A percentile compares a stretch with the other conserved stretches of the same genome.
Evolutionary conservation across 257 asterid genomes (phyloP).

Genomic region (Capsicum pubescens): DNA sequence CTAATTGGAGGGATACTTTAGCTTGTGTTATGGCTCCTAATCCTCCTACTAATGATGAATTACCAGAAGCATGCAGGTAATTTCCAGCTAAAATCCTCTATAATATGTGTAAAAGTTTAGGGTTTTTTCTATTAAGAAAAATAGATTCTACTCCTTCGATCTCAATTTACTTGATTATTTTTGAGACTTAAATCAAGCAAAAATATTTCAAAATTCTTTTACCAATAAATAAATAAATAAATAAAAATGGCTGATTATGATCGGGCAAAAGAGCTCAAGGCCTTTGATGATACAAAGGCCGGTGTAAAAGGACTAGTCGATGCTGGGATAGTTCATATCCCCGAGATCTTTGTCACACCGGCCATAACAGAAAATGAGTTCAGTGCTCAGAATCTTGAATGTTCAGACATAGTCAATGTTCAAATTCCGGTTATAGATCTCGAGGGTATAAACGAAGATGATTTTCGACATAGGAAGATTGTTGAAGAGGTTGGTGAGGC

Average conservation of each 20-base stretch:
- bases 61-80: conserved; percentile 28
- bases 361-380: background rate
- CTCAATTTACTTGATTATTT: no score
- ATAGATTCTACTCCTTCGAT: no score
- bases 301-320: conserved; percentile 35
- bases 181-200: no score
- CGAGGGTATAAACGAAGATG: background rate
- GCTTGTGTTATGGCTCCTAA: conserved; percentile 30
- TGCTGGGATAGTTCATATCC: conserved; percentile 23
- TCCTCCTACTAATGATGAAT: conserved; percentile 28
- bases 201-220: background rate
- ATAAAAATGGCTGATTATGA: background rate
- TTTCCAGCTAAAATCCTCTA: no score
- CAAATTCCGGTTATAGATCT: conserved; percentile 10
- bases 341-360: background rate
- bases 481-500: conserved; percentile 30
- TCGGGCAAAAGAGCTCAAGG: conserved; percentile 22
- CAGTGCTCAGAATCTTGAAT: background rate
- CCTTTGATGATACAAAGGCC: conserved; percentile 26
- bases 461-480: background rate
- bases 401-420: accelerated
- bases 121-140: no score
- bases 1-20: conserved; percentile 35
- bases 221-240: no score
- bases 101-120: no score